Conservation (phyloP, 257 asterid species). For the Lycium barbarum region DNA sequence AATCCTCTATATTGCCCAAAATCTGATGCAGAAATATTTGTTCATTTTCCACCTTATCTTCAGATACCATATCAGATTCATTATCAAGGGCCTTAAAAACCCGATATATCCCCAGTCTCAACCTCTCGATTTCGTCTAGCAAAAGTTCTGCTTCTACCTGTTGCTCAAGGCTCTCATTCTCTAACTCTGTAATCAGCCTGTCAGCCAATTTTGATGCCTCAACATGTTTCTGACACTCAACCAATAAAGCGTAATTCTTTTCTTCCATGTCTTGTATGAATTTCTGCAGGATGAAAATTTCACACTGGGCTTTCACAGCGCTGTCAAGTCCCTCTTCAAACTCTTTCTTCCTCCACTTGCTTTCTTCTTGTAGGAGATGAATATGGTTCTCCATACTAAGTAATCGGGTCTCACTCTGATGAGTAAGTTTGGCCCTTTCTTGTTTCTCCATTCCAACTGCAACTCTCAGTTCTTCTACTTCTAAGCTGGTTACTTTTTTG, state of each 20-base stretch:
- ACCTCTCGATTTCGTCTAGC: slow-evolving; percentile 77
- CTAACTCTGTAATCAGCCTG: slow-evolving; percentile 86
- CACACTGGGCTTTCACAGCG: slow-evolving; percentile 82
- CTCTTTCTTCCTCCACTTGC: slow-evolving; percentile 67
- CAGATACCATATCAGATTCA: slow-evolving; percentile 40
- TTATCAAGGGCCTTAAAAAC: slow-evolving; percentile 69
- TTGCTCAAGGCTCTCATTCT: slow-evolving; percentile 92
- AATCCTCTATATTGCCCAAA: slow-evolving; percentile 57
- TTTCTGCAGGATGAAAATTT: slow-evolving; percentile 80
- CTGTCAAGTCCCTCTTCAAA: slow-evolving; percentile 82
- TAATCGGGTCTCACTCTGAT: slow-evolving; percentile 61
- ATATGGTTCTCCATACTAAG: slow-evolving; percentile 71
- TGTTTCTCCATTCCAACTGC: slow-evolving; percentile 71
- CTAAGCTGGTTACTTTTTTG: slow-evolving; percentile 64
- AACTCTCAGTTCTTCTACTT: slow-evolving; percentile 64
- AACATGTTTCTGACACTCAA: slow-evolving; percentile 88
- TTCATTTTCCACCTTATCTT: slow-evolving; percentile 63
- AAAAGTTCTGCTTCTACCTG: slow-evolving; percentile 89
- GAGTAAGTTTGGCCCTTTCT: slow-evolving; percentile 57
- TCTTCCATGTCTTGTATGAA: slow-evolving; percentile 93
- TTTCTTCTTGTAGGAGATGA: slow-evolving; percentile 77
- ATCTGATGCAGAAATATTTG: slow-evolving; percentile 54
- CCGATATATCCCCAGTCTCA: slow-evolving; percentile 71
- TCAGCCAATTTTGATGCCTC: slow-evolving; percentile 89
- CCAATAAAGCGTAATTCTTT: slow-evolving; percentile 66